phyloP scores from a whole-genome alignment of 2,329 filamentous ascomycete genomes.

The Canariomyces notabilis region DNA sequence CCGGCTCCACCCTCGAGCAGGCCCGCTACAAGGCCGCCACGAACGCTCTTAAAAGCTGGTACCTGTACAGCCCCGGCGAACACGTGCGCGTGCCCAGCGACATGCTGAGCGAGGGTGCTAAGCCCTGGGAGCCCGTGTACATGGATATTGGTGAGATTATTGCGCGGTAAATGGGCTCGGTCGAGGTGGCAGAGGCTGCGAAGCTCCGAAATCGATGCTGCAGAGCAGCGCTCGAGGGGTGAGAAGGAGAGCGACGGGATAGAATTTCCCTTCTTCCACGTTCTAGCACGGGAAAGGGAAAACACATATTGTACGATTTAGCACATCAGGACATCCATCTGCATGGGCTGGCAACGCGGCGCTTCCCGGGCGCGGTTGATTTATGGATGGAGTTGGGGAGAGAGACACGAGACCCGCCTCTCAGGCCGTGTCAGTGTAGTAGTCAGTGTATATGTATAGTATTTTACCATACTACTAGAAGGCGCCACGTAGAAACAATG shows the following conservation, averaged over 20 bases:
- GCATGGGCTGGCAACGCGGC: neutral
- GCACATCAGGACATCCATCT: slow-evolving; percentile 4
- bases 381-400: neutral
- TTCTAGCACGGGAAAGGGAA: neutral
- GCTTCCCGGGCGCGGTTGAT: slow-evolving; percentile 1
- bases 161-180: slow-evolving; percentile 25
- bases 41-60: slow-evolving; percentile 87
- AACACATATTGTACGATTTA: slow-evolving; percentile 8
- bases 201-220: too few species aligned
- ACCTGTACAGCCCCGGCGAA: slow-evolving; percentile 78
- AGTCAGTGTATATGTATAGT: slow-evolving; percentile 15
- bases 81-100: slow-evolving; percentile 64
- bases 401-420: neutral
- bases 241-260: neutral
- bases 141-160: slow-evolving; percentile 69
- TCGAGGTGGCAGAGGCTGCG: neutral
- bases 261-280: neutral
- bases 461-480: slow-evolving; percentile 7
- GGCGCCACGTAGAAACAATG: slow-evolving; percentile 8
- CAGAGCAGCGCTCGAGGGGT: too few species aligned
- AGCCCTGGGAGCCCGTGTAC: slow-evolving; percentile 61
- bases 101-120: slow-evolving; percentile 56
- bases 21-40: slow-evolving; percentile 77
- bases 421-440: slow-evolving; percentile 6
- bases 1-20: slow-evolving; percentile 70